Base-by-base conservation (phyloP, 768 basidiomycete genomes). In the Psilocybe cubensis region DNA sequence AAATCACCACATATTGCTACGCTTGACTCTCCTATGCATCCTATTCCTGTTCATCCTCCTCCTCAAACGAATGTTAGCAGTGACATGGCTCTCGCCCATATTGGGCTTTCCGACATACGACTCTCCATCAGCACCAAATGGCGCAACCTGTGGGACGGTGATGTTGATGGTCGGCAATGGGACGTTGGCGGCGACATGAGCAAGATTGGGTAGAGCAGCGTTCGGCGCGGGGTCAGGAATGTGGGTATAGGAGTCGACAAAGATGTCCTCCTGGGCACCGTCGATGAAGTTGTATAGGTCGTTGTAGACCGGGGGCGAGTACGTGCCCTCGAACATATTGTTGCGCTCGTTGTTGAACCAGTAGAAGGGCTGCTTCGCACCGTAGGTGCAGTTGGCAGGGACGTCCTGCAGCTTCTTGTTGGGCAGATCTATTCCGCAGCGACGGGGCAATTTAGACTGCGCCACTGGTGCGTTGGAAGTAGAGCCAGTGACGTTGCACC, bases 231-330 rank as follows among this genome's bases (percentile, higher is more conserved):
- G 82, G 8, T 69, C 65, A 0, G 82, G 82, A 1, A 83, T 66
- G 28, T 47, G 73, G 45, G 52, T 54, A 62, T 87, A 86, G 1
- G 79, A 86, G 66, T 84, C 79, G 49, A 76, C 71, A 68, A 92
- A 91, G 58, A 91, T 90, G 68, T 91, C 88, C 52, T 81, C 67
- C 67, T 94, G 91, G 0, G 89, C 74, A 8, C 91, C 90, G 65
- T 92, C 85, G 9, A 60, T 56, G 70, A 89, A 92, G 65, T 87
- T 86, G 77, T 89, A 92, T 12, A 84, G 71, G 58, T 83, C 81
- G 64, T 80, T 86, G 71, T 92, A 92, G 56, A 82, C 80, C 0
- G 86, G 87, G 17, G 87, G 87, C 3, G 85, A 73, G 63, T 76
- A 81, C 0, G 76, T 65, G 50, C 81, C 86, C 69, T 88, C 87